These are phyloP conservation scores for Leptodontidium sp. DNA, from an alignment of 2,329 filamentous ascomycete species.

Conservation along the genomic window DNA sequence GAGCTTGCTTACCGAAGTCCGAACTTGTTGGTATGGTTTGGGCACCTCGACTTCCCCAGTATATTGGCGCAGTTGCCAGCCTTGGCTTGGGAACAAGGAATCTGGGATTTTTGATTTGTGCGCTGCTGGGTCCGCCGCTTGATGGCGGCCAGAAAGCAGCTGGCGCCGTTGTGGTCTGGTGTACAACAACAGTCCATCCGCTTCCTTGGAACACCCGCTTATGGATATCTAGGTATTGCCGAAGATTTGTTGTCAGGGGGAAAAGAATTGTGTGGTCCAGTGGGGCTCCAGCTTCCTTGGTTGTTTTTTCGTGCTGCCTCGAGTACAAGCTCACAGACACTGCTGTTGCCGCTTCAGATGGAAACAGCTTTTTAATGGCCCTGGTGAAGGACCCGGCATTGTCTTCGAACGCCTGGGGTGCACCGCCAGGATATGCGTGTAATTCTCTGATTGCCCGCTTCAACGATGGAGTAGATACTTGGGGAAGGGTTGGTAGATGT, in stretches of 20 bases:
- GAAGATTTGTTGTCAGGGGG: not conserved
- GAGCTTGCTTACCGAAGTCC: not conserved
- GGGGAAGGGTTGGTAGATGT: not conserved
- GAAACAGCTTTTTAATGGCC: not conserved
- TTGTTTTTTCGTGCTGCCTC: not conserved
- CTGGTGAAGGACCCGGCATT: not conserved
- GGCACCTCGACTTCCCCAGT: not conserved
- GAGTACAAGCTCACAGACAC: not conserved
- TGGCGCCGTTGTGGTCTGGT: not conserved
- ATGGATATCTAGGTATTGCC: not conserved
- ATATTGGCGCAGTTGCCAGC: not conserved
- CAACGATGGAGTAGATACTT: not conserved
- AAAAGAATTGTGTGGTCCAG: constrained; percentile 1
- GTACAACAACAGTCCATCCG: not conserved
- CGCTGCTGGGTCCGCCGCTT: not conserved
- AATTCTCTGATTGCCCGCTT: not conserved
- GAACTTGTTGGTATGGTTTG: not conserved
- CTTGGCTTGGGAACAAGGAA: not conserved
- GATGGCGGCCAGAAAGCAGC: not conserved
- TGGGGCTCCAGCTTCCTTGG: not conserved
- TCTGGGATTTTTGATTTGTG: not conserved
- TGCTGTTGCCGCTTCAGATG: not conserved
- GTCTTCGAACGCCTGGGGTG: not conserved
- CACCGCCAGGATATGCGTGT: not conserved
- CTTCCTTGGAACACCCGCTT: not conserved